Evolutionary conservation across 31 red algal genomes (phyloP).

Genomic region (Endocladia muricata): DNA sequence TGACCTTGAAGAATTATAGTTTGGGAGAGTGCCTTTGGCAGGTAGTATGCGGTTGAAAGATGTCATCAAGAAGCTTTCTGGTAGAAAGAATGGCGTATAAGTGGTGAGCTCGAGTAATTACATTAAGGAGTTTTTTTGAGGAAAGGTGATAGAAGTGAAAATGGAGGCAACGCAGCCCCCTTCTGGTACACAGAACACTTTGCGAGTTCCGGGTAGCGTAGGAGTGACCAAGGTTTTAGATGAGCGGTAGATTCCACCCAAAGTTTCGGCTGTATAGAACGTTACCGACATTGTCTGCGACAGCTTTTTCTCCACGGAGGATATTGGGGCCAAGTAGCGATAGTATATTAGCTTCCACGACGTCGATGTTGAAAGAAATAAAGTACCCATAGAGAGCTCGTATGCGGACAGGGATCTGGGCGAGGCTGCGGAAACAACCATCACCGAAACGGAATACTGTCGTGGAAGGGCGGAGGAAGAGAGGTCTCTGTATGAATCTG

Average conservation of each 20-base stretch:
- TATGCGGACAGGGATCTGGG: no score
- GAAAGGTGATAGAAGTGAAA: conserved; percentile 3
- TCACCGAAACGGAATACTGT: no score
- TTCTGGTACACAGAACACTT: neutral
- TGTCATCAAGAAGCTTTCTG: conserved; percentile 16
- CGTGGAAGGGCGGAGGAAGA: no score
- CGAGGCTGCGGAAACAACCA: no score
- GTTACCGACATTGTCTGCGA: conserved; percentile 5
- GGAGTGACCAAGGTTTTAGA: neutral
- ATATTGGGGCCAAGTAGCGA: conserved; percentile 21
- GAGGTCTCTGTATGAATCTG: no score
- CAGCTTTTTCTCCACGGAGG: neutral
- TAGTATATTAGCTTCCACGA: conserved; percentile 21
- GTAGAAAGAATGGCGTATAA: neutral
- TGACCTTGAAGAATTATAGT: conserved; percentile 6
- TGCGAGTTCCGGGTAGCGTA: neutral
- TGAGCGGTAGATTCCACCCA: neutral
- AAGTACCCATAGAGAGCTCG: no score
- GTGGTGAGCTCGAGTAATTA: neutral
- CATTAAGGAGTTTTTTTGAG: neutral
- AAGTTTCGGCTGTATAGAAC: neutral
- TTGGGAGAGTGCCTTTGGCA: neutral
- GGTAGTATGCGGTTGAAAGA: neutral
- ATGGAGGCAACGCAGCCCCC: neutral
- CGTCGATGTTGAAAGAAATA: neutral